Evolutionary conservation across 2,329 filamentous ascomycete species (phyloP).

Genomic region (Lachnellula suecica): DNA sequence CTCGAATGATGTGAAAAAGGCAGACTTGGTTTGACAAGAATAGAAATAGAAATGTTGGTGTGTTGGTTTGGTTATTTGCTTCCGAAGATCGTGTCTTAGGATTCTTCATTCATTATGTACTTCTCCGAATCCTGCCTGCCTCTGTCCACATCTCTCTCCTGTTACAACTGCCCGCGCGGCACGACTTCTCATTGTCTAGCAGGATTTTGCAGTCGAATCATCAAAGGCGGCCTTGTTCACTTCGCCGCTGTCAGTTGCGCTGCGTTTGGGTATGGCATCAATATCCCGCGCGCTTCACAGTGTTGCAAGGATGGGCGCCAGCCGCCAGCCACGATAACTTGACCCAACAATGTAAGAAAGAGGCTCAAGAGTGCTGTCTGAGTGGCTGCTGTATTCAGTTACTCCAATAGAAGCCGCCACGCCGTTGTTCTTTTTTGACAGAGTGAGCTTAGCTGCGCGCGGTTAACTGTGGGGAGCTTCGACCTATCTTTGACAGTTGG

Average conservation of each 20-base stretch:
- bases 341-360: slow-evolving; percentile 19
- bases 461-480: slow-evolving; percentile 8
- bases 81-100: slow-evolving; percentile 2
- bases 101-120: slow-evolving; percentile 22
- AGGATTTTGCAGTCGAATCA: slow-evolving; percentile 19
- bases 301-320: slow-evolving; percentile 10
- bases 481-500: background rate
- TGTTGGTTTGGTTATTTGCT: background rate
- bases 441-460: slow-evolving; percentile 20
- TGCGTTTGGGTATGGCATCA: no score
- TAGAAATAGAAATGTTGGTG: background rate
- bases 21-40: background rate
- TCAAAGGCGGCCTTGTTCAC: slow-evolving; percentile 10
- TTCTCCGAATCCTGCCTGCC: slow-evolving; percentile 5
- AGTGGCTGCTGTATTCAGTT: slow-evolving; percentile 22
- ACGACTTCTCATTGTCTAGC: slow-evolving; percentile 8
- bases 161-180: slow-evolving; percentile 26
- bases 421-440: background rate
- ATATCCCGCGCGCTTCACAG: slow-evolving; percentile 28
- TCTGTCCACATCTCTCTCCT: slow-evolving; percentile 12
- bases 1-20: background rate
- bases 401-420: slow-evolving; percentile 15
- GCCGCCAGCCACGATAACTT: slow-evolving; percentile 23
- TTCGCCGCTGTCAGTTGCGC: slow-evolving; percentile 6
- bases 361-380: slow-evolving; percentile 24